A percentile compares a stretch with the other conserved stretches of the same genome.
Conservation (phyloP, 176 grass and related monocot species). For the Stipa capillata region DNA sequence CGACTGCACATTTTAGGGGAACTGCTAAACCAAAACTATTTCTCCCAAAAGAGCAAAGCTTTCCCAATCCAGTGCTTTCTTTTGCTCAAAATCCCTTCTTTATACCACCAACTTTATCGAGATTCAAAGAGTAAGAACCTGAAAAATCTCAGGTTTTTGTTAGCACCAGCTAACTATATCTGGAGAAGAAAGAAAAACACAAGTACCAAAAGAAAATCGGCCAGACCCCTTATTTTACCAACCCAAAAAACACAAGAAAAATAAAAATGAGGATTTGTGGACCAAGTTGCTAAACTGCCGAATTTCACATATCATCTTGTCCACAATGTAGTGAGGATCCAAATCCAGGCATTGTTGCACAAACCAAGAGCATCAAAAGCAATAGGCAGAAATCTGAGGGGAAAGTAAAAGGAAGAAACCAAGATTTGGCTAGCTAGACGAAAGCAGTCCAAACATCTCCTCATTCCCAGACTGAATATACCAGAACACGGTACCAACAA, state of each 20-base stretch:
- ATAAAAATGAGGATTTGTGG: background rate
- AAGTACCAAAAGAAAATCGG: background rate
- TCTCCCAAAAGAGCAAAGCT: background rate
- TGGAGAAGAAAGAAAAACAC: background rate
- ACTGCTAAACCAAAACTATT: background rate
- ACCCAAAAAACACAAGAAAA: background rate
- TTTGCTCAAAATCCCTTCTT: background rate
- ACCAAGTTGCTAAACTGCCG: background rate
- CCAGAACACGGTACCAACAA: background rate
- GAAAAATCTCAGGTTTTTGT: background rate
- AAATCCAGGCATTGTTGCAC: background rate
- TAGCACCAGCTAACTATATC: background rate
- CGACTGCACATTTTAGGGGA: background rate
- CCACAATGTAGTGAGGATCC: background rate
- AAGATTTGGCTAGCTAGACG: background rate
- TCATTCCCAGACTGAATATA: slow-evolving; percentile 6
- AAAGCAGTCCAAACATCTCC: background rate
- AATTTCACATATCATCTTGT: background rate
- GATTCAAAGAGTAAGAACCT: background rate
- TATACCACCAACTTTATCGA: background rate
- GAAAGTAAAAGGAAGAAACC: background rate
- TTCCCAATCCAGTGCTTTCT: background rate
- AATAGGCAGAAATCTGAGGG: background rate
- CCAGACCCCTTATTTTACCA: background rate
- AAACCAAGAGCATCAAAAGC: background rate